These are phyloP conservation scores for Macrolepiota fuliginosa DNA, from an alignment of 768 basidiomycete genomes.

Conservation along the genomic window DNA sequence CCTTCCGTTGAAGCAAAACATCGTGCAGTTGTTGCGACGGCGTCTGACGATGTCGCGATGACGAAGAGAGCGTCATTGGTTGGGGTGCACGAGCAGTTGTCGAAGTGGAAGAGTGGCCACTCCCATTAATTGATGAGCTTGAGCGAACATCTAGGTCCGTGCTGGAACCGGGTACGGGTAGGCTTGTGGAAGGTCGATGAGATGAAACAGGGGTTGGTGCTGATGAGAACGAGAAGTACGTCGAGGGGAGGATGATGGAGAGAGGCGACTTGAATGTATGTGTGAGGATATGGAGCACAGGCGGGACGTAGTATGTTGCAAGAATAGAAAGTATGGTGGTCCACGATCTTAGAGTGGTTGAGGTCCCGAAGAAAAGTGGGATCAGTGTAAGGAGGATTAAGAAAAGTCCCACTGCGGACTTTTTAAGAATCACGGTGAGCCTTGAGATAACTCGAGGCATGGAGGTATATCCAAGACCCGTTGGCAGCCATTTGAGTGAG, in stretches of 20 bases:
- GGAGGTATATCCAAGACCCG: background rate
- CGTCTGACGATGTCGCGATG: constrained; percentile 17
- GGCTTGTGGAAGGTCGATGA: background rate
- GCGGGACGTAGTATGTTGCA: constrained; percentile 67
- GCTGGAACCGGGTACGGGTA: constrained; percentile 10
- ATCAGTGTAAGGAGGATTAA: constrained; percentile 39
- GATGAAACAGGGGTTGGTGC: background rate
- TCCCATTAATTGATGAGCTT: constrained; percentile 12
- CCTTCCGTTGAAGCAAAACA: constrained; percentile 83
- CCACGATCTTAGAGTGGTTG: constrained; percentile 24
- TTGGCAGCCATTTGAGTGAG: constrained; percentile 5
- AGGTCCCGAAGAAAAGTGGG: constrained; percentile 26
- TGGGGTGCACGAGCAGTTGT: background rate
- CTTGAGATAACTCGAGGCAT: background rate
- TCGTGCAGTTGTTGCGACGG: constrained; percentile 37
- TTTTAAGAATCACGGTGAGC: constrained; percentile 16
- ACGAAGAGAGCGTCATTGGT: background rate
- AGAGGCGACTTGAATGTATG: constrained; percentile 86
- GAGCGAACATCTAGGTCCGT: constrained; percentile 19
- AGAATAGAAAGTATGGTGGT: constrained; percentile 49
- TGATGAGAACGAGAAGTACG: constrained; percentile 15
- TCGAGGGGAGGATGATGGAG: constrained; percentile 69
- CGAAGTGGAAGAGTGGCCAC: background rate
- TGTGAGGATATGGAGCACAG: constrained; percentile 73
- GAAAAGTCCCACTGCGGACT: constrained; percentile 41